Base-by-base conservation (phyloP, 1,284 basidiomycete species). In the Rhodotorula sp. region DNA sequence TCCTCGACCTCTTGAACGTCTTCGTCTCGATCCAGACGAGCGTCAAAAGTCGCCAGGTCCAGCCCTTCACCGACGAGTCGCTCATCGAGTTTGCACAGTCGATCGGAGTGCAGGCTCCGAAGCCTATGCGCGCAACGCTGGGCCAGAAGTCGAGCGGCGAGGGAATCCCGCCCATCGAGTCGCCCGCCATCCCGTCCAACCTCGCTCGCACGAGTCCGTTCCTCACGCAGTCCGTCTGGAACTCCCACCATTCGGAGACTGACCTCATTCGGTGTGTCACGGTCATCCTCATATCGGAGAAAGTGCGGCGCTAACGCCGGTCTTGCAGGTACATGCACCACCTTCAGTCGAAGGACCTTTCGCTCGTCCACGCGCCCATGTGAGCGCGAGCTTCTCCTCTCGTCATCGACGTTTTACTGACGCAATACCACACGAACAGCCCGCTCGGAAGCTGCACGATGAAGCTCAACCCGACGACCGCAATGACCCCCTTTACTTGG, bases 401-500 rank as follows among this genome's bases (percentile, higher is more conserved):
- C 36, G n/a, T 39, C 46, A 10, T 13, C 24, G 22, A 9, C 27
- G 5, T 19, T 11, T 11, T 8, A 52, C 52, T 64, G 52, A 58
- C 46, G 19, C 22, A 27, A 36, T 11, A 13, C 27, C 29, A 27
- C 32, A n/a, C 44, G 9, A 29, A 10, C 59, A 74, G 72, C 77
- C 91, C 96, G 8, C 87, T 99, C 20, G 95, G 95, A 66, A 95
- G 79, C 44, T 82, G 81, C 77, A 82, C 81, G 19, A 81, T 82
- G 81, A 82, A 97, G 84, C 85, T 97, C 73, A 97, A 97, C 83
- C 93, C 91, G 79, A 95, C 92, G 9, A 94, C 91, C 58, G 94
- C 92, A 75, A 97, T 99, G 94, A 90, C 91, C 65, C 94, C 95
- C 20, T 84, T 99, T 47, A 96, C 93, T 11, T 92, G 90, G 89